phyloP scores from a whole-genome alignment of 768 basidiomycete genomes.

The Galerina sulciceps region DNA sequence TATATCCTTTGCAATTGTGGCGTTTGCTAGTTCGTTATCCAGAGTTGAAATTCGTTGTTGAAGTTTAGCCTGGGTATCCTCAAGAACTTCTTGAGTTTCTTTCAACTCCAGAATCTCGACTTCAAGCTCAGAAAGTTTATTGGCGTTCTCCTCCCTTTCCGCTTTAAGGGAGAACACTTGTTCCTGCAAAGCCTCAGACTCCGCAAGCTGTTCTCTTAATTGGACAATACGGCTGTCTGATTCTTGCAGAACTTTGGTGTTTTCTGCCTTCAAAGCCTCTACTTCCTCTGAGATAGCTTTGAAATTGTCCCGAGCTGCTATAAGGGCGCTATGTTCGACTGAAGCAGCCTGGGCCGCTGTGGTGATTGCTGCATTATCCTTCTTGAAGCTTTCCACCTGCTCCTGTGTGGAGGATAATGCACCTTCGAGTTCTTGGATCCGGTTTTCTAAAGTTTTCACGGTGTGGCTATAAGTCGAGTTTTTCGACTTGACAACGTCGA shows the following conservation, averaged over 20 bases:
- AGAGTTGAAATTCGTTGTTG: conserved; percentile 50
- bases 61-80: conserved; percentile 58
- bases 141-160: conserved; percentile 73
- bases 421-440: conserved; percentile 53
- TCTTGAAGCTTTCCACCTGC: conserved; percentile 53
- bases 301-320: conserved; percentile 67
- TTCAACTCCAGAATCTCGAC: conserved; percentile 79
- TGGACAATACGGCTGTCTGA: conserved; percentile 47
- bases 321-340: conserved; percentile 64
- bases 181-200: conserved; percentile 44
- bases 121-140: conserved; percentile 80
- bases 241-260: conserved; percentile 52
- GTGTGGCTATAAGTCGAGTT: conserved; percentile 45
- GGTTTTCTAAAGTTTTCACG: conserved; percentile 51
- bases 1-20: conserved; percentile 49
- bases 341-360: conserved; percentile 55
- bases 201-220: conserved; percentile 50
- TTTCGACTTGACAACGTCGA: conserved; percentile 50
- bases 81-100: conserved; percentile 67
- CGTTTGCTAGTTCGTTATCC: conserved; percentile 57
- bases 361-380: conserved; percentile 47
- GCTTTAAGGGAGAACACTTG: conserved; percentile 57
- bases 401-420: conserved; percentile 55
- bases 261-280: conserved; percentile 52
- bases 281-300: conserved; percentile 57